Base-by-base conservation (phyloP, 2,329 filamentous ascomycete genomes). In the Fusarium miscanthi region DNA sequence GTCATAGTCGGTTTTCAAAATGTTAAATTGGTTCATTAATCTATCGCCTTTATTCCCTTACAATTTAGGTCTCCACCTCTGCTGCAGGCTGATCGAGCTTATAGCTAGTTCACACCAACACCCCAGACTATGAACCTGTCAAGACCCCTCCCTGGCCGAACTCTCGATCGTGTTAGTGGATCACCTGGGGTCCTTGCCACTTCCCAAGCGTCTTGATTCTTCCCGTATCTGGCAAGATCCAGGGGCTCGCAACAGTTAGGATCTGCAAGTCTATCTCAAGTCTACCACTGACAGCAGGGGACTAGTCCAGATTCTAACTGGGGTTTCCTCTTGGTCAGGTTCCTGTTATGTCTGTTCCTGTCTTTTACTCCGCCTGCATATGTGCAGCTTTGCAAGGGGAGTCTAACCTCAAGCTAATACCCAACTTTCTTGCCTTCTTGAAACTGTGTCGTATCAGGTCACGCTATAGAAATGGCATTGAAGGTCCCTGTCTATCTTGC, bases 401-500 rank as follows among this genome's bases (percentile, higher is more conserved):
- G 1, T 14, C 16, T 49, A 17, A 3, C 16, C 21, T 31, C 16
- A 11, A 10, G 21, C 46, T 5, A 23, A 5, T 13, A 2, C 2
- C 8, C 21, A 49, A 2, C 11, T 1, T 3, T 0, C 12, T 9
- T 7, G 5, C 13, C 7, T 12, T 9, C 10, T 5, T 8, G 14
- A 23, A 3, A 1, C 7, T 6, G 4, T 19, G 2, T 33, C 5
- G 8, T 3, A 19, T 13, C 8, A 1, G 3, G 13, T 2, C 2
- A 33, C 3, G 10, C 2, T 13, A 7, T 4, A 23, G 2, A 19
- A 33, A 9, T 12, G 7, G 1, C 5, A 23, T 13, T 13, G 11
- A 9, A 19, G 2, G 2, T 6, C 0, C 25, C 1, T 10, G 5
- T 45, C 5, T 1, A 33, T 3, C 11, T 23, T 9, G 5, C 6